Base-by-base conservation (phyloP, 1,284 basidiomycete genomes). In the Cryptococcus jaspeensis region DNA sequence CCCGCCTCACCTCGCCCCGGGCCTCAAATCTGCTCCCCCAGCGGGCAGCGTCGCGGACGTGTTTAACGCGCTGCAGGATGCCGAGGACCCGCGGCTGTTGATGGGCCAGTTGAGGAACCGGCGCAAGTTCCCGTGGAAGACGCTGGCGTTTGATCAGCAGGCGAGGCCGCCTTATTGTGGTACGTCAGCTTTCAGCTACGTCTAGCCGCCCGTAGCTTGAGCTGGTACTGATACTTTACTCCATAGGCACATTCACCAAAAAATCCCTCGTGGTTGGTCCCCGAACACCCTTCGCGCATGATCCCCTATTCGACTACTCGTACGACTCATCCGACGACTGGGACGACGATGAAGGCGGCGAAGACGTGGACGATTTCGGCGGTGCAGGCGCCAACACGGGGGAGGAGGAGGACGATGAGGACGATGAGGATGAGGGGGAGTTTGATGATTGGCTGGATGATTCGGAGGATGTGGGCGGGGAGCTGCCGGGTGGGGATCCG, bases 241-340 rank as follows among this genome's bases (percentile, higher is more conserved):
- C 7, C 20, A n/a, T 46, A 72, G 70, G 74, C 1, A 78, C 76
- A 0, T 78, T 73, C 55, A 75, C 73, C 4, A 76, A 76, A 44
- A 62, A 65, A 15, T 77, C 75, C 0, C 56, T 72, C 2, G 67
- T 71, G 1, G 75, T 78, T 18, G 76, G 76, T 23, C 73, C 76
- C 11, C 66, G 76, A 9, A 76, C 74, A 3, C 75, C 75, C 2
- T 74, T 78, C 37, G 73, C 69, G 0, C 73, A 74, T 28, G 76
- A 78, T 53, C 74, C 75, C 1, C 62, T 69, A 20, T 67, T 78
- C 40, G 76, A 78, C 54, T 78, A 78, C 53, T 73, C 74, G 0
- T 72, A 76, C 50, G 76, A 78, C 50, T 76, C 75, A 5, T 73
- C 70, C 2, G 72, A 76, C 50, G 76, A 78, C n/a, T 78, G 76